Evolutionary conservation across 495 filamentous ascomycete species (phyloP).

Genomic region (Aspergillus sclerotiicarbonarius): DNA sequence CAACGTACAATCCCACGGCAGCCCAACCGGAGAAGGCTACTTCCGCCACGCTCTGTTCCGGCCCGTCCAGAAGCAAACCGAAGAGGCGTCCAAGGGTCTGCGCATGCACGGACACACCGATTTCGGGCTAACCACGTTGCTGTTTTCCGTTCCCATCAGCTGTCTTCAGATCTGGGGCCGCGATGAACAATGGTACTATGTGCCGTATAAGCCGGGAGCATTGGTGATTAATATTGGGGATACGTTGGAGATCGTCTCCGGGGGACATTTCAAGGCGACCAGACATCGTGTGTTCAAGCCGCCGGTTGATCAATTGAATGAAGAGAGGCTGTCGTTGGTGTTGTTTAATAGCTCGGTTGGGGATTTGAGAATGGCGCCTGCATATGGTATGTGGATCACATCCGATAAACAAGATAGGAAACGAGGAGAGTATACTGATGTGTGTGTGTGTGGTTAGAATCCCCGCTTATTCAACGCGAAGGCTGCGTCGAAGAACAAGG

Average conservation of each 20-base stretch:
- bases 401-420: too few species aligned
- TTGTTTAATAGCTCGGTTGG: constrained; percentile 44
- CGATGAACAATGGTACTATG: constrained; percentile 43
- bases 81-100: constrained; percentile 39
- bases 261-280: constrained; percentile 50
- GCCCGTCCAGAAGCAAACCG: constrained; percentile 36
- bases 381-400: constrained; percentile 17
- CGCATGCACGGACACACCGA: constrained; percentile 49
- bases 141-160: constrained; percentile 44
- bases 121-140: constrained; percentile 40
- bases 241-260: constrained; percentile 45
- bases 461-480: constrained; percentile 38
- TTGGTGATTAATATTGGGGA: constrained; percentile 50
- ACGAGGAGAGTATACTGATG: too few species aligned
- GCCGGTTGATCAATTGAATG: constrained; percentile 38
- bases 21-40: constrained; percentile 44
- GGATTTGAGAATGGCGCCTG: constrained; percentile 36
- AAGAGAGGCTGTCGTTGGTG: constrained; percentile 42
- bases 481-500: constrained; percentile 42
- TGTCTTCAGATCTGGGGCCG: constrained; percentile 44
- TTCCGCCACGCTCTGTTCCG: constrained; percentile 47
- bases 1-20: constrained; percentile 44
- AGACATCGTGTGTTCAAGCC: constrained; percentile 42
- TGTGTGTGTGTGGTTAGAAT: constrained; percentile 22
- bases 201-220: constrained; percentile 43